Conservation (phyloP, 2,329 filamentous ascomycete species). For the Seiridium unicorne region DNA sequence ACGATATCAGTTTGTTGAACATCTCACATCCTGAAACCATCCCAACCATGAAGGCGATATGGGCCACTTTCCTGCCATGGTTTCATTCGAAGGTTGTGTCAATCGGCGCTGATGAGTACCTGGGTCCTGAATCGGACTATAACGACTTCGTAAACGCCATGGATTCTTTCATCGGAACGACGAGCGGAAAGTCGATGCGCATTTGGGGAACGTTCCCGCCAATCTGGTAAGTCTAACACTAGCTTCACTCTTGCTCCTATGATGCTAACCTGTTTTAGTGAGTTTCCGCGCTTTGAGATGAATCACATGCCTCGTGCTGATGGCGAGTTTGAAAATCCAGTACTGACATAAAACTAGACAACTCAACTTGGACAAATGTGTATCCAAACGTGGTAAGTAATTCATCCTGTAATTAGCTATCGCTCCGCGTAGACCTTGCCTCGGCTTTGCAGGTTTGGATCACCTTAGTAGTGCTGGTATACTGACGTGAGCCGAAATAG, state of each 20-base stretch:
- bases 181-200: constrained; percentile 41
- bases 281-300: not conserved
- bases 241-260: constrained; percentile 25
- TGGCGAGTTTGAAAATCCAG: not conserved
- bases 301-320: not conserved
- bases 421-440: no score
- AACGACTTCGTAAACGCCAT: constrained; percentile 53
- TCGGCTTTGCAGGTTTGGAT: no score
- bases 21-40: constrained; percentile 54
- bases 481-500: not conserved
- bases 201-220: constrained; percentile 59
- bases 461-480: no score
- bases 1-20: constrained; percentile 50
- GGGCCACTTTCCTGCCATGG: constrained; percentile 53
- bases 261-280: not conserved
- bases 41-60: constrained; percentile 50
- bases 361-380: constrained; percentile 7
- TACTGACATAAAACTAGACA: not conserved
- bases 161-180: constrained; percentile 39
- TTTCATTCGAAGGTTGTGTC: constrained; percentile 54
- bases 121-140: constrained; percentile 43
- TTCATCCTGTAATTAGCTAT: no score
- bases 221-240: constrained; percentile 25
- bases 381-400: constrained; percentile 3
- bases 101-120: constrained; percentile 57